Conservation (phyloP, 2,329 filamentous ascomycete genomes). For the Blastomyces silverae region DNA sequence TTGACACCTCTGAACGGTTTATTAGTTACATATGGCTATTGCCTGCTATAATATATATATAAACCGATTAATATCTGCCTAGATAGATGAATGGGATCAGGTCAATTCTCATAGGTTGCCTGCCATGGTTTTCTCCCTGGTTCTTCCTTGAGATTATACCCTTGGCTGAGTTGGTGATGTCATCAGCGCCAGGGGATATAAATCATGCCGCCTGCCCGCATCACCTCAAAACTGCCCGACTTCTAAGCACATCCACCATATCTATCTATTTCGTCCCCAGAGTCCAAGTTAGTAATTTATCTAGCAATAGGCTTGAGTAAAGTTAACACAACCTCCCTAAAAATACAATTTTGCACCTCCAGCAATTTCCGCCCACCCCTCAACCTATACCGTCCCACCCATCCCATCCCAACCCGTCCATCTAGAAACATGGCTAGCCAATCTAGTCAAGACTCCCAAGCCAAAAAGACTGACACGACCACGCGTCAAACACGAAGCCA, state of each 20-base stretch:
- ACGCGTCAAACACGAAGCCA: slow-evolving; percentile 5
- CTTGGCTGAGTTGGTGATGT: background rate
- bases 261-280: background rate
- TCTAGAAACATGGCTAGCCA: background rate
- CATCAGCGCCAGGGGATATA: background rate
- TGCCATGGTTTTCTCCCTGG: background rate
- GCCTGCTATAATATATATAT: background rate
- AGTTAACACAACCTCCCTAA: background rate
- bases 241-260: background rate
- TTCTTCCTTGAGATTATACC: background rate
- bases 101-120: background rate
- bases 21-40: background rate
- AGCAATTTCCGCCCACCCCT: background rate
- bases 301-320: background rate
- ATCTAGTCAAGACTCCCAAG: slow-evolving; percentile 3
- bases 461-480: background rate
- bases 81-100: background rate
- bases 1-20: background rate
- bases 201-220: background rate
- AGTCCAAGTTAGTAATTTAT: background rate
- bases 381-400: background rate
- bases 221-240: background rate
- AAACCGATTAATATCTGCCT: background rate
- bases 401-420: background rate
- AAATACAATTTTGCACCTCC: background rate